Base-by-base conservation (phyloP, 345 rosid genomes). In the Theobroma cacao region DNA sequence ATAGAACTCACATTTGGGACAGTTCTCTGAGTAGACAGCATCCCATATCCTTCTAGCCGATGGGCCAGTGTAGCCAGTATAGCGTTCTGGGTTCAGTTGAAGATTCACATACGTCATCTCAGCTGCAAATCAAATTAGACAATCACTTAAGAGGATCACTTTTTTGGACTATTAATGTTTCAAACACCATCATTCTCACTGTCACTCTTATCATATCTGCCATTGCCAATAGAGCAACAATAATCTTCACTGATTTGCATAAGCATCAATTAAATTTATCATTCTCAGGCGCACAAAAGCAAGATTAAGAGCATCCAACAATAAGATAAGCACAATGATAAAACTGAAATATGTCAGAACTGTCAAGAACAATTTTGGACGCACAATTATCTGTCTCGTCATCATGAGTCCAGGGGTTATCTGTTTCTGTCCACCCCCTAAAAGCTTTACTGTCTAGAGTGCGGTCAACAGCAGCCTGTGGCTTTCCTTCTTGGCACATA, bases 1-100 rank as follows among this genome's bases (percentile, higher is more conserved):
- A 77, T 7, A 71, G 52, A 78, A 81, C 85, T 88, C 77, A 93
- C 98, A 89, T 88, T 90, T 91, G 75, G 95, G 97, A 83, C 98
- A 94, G 78, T 94, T 94, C 76, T 93, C 98, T 17, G 92, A 86
- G 83, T 94, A 94, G 67, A 93, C 75, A 68, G 98, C 97, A 84
- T 94, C 98, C 98, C 98, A 94, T 86, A 94, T 93, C 87, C 98
- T 90, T 88, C 97, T 84, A 81, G 98, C 97, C 59, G 98, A 93
- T 31, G 98, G 90, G 70, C 97, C 97, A 77, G 79, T 80, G 41
- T 94, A 93, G 65, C 98, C 98, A 84, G 97, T 94, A 73, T 88
- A 94, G 43, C 95, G 93, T 76, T 94, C 98, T 45, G 97, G 97
- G 82, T 94, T 94, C 83, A 93, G 76, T 77, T 80, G 92, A 80